Conservation (phyloP, 1,284 basidiomycete species). For the Irpex rosettiformis region DNA sequence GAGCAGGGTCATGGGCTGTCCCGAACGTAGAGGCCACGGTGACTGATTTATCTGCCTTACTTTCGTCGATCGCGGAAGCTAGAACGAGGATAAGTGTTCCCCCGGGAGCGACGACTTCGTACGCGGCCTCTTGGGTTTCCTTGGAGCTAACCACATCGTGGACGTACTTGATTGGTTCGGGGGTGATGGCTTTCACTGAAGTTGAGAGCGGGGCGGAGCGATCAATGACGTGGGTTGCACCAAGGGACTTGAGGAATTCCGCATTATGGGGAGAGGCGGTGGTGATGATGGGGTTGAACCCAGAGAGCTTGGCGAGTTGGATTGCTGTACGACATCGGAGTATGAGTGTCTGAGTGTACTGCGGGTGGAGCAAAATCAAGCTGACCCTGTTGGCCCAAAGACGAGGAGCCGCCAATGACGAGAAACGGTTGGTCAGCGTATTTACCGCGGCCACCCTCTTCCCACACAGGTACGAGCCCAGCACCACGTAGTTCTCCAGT, state of each 20-base stretch:
- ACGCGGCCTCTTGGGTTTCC: conserved; percentile 11
- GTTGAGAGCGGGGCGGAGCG: neutral
- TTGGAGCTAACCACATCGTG: conserved; percentile 8
- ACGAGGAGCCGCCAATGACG: conserved; percentile 41
- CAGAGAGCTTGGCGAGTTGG: conserved; percentile 44
- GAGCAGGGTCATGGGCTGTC: conserved; percentile 1
- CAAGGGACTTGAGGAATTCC: conserved; percentile 40
- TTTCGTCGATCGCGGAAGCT: neutral
- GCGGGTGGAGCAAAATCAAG: neutral
- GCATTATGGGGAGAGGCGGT: conserved; percentile 43
- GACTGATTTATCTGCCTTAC: neutral
- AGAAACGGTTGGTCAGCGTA: conserved; percentile 36
- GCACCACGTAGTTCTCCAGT: conserved; percentile 25
- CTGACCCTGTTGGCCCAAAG: conserved; percentile 10
- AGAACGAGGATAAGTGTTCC: conserved; percentile 10
- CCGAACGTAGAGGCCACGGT: neutral
- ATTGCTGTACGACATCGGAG: conserved; percentile 26
- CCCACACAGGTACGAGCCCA: conserved; percentile 26
- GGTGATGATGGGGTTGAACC: conserved; percentile 46
- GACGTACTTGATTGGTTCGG: conserved; percentile 9
- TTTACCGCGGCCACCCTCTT: conserved; percentile 31
- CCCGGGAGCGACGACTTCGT: conserved; percentile 10
- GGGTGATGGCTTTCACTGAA: conserved; percentile 9
- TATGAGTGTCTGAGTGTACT: neutral
- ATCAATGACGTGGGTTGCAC: conserved; percentile 44